Percentiles rank a stretch among this genome's conserved stretches.
Conservation (phyloP, 208 protist genomes). For the Novymonas esmeraldas region DNA sequence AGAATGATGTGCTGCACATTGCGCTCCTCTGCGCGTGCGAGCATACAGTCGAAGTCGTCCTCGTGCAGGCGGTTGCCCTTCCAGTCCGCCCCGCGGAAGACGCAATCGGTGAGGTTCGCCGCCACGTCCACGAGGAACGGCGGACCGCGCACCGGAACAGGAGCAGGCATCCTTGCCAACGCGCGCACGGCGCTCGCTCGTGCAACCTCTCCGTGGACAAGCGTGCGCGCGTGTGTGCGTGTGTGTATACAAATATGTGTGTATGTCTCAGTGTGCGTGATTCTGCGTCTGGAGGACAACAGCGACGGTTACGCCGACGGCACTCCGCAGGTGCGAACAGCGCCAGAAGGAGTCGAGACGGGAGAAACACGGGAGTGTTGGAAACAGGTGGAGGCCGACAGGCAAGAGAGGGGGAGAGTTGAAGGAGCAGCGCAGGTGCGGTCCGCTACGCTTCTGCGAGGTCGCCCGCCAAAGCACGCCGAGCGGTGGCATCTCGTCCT, state of each 20-base stretch:
- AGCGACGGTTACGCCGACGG: too few relatives aligned
- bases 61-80: conserved; percentile 75
- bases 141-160: conserved; percentile 8
- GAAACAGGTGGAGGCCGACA: too few relatives aligned
- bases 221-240: neutral
- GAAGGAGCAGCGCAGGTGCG: too few relatives aligned
- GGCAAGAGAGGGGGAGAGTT: too few relatives aligned
- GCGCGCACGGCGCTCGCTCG: too few relatives aligned
- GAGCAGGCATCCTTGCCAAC: conserved; percentile 12
- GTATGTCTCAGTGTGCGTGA: conserved; percentile 1
- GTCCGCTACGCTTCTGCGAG: too few relatives aligned
- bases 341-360: too few relatives aligned
- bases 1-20: conserved; percentile 85
- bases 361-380: too few relatives aligned
- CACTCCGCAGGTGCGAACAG: too few relatives aligned
- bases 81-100: conserved; percentile 88
- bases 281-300: too few relatives aligned
- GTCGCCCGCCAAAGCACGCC: too few relatives aligned
- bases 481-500: too few relatives aligned
- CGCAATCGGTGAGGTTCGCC: conserved; percentile 87
- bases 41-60: conserved; percentile 83
- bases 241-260: neutral
- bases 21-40: conserved; percentile 52
- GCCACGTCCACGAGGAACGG: conserved; percentile 88
- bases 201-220: neutral